Evolutionary conservation across 169 alveolate genomes (phyloP).

Genomic region (Besnoitia besnoiti): DNA sequence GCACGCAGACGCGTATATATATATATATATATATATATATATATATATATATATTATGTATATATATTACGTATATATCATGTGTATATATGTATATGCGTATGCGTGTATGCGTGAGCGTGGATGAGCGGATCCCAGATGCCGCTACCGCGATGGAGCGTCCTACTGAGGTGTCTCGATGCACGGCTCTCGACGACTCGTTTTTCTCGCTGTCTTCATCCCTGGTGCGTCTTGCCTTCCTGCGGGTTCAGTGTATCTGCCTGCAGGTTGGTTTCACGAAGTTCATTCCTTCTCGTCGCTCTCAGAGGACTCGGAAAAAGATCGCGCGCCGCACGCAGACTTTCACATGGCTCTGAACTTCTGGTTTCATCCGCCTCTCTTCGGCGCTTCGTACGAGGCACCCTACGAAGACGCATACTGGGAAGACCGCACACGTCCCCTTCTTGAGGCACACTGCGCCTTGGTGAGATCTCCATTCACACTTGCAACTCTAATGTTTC

Average conservation of each 20-base stretch:
- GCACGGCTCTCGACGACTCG: background rate
- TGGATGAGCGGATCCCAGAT: too few species aligned
- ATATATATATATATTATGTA: too few species aligned
- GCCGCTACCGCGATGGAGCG: too few species aligned
- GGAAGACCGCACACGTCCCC: slow-evolving; percentile 1
- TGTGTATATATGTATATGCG: too few species aligned
- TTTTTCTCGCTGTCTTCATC: background rate
- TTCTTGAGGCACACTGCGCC: background rate
- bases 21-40: too few species aligned
- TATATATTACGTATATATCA: too few species aligned
- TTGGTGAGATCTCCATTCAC: too few species aligned
- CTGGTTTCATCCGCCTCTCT: slow-evolving; percentile 29
- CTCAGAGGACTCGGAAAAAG: background rate
- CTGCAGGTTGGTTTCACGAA: slow-evolving; percentile 71
- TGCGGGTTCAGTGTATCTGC: slow-evolving; percentile 67
- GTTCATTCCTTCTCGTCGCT: slow-evolving; percentile 46
- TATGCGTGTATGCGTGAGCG: too few species aligned
- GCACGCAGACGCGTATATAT: too few species aligned
- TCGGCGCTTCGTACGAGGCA: background rate
- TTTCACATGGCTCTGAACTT: slow-evolving; percentile 32
- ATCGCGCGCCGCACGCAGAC: background rate
- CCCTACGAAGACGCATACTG: slow-evolving; percentile 24
- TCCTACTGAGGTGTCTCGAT: too few species aligned
- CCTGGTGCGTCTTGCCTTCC: background rate
- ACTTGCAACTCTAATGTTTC: too few species aligned